Evolutionary conservation across 139 green algal genomes (phyloP).

Genomic region (Chlamydomonas asymmetrica): DNA sequence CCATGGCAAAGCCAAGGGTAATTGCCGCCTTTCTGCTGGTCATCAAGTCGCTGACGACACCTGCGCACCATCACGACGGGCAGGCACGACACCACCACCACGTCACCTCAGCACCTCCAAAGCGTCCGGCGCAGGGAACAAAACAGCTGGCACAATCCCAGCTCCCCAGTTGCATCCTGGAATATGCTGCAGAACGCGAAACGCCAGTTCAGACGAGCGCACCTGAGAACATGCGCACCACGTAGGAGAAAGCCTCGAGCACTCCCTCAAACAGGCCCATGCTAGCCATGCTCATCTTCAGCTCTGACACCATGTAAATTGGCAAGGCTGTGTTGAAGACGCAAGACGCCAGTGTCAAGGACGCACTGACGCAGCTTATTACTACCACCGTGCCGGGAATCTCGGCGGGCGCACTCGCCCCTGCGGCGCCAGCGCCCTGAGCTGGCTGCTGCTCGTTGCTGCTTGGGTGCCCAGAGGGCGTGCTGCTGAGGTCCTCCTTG

Average conservation of each 20-base stretch:
- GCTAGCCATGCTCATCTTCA: slow-evolving; percentile 60
- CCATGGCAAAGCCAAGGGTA: slow-evolving; percentile 57
- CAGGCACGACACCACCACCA: not conserved
- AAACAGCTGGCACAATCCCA: too few species aligned
- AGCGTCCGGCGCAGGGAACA: too few species aligned
- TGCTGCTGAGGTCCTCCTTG: not conserved
- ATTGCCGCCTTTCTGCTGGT: slow-evolving; percentile 58
- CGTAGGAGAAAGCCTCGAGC: slow-evolving; percentile 65
- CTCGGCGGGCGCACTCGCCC: not conserved
- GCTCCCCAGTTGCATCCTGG: too few species aligned
- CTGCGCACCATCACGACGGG: not conserved
- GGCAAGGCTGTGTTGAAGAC: slow-evolving; percentile 53
- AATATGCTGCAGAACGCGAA: too few species aligned
- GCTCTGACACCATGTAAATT: slow-evolving; percentile 59
- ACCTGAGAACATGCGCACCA: slow-evolving; percentile 65
- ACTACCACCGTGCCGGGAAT: slow-evolving; percentile 44
- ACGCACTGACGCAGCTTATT: slow-evolving; percentile 38
- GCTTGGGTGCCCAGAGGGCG: not conserved
- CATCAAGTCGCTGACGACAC: slow-evolving; percentile 54
- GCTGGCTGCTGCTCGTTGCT: not conserved
- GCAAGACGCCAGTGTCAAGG: slow-evolving; percentile 40
- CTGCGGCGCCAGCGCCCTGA: not conserved
- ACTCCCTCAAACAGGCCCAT: slow-evolving; percentile 70
- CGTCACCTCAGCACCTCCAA: too few species aligned
- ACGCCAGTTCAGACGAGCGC: too few species aligned